Evolutionary conservation across 805 yeast species (phyloP).

Genomic region (Dipodascus geniculatus): DNA sequence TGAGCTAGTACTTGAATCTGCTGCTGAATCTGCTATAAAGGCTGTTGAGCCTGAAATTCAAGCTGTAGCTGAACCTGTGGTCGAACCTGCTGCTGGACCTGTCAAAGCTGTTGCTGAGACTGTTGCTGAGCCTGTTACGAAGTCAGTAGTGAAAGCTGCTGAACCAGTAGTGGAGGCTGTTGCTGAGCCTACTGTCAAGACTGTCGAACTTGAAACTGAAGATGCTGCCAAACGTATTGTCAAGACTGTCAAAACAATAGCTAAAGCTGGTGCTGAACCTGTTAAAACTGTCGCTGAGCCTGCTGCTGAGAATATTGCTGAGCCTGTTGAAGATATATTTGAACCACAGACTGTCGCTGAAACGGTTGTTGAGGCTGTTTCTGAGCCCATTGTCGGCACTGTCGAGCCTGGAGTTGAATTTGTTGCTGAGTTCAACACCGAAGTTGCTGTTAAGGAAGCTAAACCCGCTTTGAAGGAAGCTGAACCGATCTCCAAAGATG

Average conservation of each 20-base stretch:
- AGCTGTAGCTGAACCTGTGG: neutral
- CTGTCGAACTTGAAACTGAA: no score
- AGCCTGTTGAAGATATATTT: neutral
- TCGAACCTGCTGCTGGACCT: neutral
- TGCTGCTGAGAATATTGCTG: neutral
- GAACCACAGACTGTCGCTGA: neutral
- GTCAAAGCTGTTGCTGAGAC: no score
- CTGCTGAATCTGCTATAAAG: neutral
- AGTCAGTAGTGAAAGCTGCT: neutral
- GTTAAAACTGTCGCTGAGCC: neutral
- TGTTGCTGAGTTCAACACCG: neutral
- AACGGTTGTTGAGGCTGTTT: neutral
- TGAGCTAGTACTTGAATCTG: neutral
- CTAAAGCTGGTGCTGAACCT: neutral
- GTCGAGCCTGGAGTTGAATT: no score
- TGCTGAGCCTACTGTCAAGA: no score
- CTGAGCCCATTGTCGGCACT: no score
- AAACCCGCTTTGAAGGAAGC: neutral
- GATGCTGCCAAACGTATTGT: neutral
- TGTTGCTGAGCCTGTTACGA: no score
- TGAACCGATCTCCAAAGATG: neutral
- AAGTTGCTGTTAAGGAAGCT: neutral
- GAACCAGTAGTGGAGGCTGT: no score
- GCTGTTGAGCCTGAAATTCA: neutral
- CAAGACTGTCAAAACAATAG: neutral